Evolutionary conservation across 1,284 basidiomycete species (phyloP).

Genomic region (Sanghuangporus baumii): DNA sequence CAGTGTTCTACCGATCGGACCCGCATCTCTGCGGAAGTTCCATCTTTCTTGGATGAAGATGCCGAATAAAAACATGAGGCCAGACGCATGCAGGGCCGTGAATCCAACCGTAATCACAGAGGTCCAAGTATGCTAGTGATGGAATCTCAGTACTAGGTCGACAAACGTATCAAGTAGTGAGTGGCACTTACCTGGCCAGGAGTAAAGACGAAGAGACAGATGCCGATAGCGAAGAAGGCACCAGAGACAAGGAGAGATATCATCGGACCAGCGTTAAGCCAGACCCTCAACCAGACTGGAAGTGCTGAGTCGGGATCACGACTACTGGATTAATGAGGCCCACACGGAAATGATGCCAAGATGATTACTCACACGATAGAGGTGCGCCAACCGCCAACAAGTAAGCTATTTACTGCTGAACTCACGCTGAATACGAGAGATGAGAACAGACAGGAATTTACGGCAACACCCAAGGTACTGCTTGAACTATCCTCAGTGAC

Average conservation of each 20-base stretch:
- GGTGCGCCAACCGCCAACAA: background rate
- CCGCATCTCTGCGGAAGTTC: conserved; percentile 1
- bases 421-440: conserved; percentile 5
- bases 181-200: background rate
- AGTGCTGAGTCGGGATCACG: background rate
- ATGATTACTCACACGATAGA: conserved; percentile 1
- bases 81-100: background rate
- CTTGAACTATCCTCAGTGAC: background rate
- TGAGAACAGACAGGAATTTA: background rate
- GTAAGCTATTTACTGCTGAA: conserved; percentile 3
- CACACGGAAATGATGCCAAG: background rate
- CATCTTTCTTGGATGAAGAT: conserved; percentile 1
- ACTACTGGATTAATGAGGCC: background rate
- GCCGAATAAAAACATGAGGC: background rate
- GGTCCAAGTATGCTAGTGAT: background rate
- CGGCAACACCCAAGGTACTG: background rate
- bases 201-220: background rate
- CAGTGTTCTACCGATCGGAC: background rate
- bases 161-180: background rate
- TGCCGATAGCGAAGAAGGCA: background rate
- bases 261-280: conserved; percentile 3
- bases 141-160: background rate
- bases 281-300: background rate
- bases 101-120: background rate
- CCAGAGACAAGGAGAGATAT: conserved; percentile 2